These are phyloP conservation scores for Umbelopsis vinacea DNA, from an alignment of 192 early-diverging fungal species.

Conservation along the genomic window DNA sequence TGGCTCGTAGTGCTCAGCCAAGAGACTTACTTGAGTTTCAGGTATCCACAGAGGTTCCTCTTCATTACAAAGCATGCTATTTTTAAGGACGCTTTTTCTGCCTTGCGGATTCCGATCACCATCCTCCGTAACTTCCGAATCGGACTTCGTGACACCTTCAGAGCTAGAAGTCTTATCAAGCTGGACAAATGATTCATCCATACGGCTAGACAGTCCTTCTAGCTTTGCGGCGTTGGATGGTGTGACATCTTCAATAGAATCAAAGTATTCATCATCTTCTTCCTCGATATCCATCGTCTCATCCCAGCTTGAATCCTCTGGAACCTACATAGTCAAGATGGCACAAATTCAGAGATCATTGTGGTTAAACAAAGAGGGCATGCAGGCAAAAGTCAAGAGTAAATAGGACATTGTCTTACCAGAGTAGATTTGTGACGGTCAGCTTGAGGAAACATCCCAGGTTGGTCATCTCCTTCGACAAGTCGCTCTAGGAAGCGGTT, in stretches of 20 bases:
- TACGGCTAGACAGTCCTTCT: neutral
- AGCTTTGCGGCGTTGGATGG: neutral
- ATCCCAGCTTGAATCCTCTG: conserved; percentile 8
- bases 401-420: neutral
- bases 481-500: neutral
- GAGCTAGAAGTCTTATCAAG: conserved; percentile 54
- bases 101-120: conserved; percentile 49
- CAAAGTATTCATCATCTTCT: conserved; percentile 6
- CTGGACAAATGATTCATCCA: conserved; percentile 58
- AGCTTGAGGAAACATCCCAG: neutral
- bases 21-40: conserved; percentile 56
- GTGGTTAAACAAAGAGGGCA: too few species aligned
- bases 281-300: conserved; percentile 5
- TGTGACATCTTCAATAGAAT: neutral
- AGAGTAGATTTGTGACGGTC: neutral
- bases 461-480: conserved; percentile 16
- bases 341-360: too few species aligned
- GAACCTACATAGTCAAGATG: neutral
- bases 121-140: conserved; percentile 44
- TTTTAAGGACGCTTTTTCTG: conserved; percentile 46
- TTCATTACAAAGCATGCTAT: conserved; percentile 57
- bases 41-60: conserved; percentile 72
- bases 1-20: neutral
- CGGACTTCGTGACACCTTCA: conserved; percentile 42
- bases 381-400: too few species aligned